Evolutionary conservation across 2,329 filamentous ascomycete species (phyloP).

Genomic region (Penicillium capsulatum): DNA sequence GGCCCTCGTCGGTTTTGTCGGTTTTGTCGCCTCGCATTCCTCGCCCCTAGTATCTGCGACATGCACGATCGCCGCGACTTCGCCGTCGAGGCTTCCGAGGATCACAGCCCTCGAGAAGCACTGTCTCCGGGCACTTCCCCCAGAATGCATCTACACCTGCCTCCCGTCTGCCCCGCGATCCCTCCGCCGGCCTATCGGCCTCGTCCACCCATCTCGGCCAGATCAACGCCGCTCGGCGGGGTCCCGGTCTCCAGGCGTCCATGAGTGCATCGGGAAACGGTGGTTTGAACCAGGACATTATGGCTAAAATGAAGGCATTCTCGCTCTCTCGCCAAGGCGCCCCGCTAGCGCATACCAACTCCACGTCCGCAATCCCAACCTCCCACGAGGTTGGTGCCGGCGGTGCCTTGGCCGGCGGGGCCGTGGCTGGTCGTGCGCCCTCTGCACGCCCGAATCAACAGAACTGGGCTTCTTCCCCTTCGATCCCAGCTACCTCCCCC

Average conservation of each 20-base stretch:
- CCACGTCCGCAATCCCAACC: conserved; percentile 34
- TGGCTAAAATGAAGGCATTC: conserved; percentile 67
- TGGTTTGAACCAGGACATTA: conserved; percentile 59
- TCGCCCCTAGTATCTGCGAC: conserved; percentile 8
- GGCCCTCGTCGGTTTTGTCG: conserved; percentile 12
- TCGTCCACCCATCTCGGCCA: conserved; percentile 82
- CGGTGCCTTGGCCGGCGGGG: conserved; percentile 28
- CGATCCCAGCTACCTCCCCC: conserved; percentile 42
- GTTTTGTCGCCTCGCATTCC: conserved; percentile 13
- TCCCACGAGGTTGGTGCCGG: conserved; percentile 18
- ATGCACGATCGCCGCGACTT: conserved; percentile 16
- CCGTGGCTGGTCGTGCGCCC: conserved; percentile 19
- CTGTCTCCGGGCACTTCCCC: conserved; percentile 48
- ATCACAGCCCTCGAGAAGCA: conserved; percentile 30
- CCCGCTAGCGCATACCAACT: conserved; percentile 37
- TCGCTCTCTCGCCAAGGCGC: conserved; percentile 61
- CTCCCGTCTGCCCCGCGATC: conserved; percentile 25
- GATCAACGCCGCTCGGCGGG: conserved; percentile 62
- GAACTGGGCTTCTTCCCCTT: conserved; percentile 33
- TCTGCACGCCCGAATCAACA: conserved; percentile 28
- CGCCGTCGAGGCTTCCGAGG: conserved; percentile 8
- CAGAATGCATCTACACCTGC: conserved; percentile 32
- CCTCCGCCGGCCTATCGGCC: conserved; percentile 57
- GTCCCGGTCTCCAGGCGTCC: conserved; percentile 29
- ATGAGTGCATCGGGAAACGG: conserved; percentile 43